Evolutionary conservation across 768 basidiomycete species (phyloP), one percentile per base, ranked within the genome.

Genomic region (Lyophyllum semitale): DNA sequence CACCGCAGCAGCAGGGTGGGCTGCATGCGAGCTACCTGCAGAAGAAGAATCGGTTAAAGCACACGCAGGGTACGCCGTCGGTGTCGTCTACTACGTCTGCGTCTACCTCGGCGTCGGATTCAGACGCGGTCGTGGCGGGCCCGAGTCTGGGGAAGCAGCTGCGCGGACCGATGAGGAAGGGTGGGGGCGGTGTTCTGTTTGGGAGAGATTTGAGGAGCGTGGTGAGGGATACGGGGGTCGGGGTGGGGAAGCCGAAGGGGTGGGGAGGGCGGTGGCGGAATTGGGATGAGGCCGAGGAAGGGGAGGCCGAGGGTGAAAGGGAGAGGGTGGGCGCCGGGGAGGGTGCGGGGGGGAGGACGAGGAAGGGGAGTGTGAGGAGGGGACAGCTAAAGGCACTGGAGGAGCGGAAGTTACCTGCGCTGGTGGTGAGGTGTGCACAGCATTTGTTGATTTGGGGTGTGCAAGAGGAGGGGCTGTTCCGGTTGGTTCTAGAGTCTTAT

Each of bases 401-500:
- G 65, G 68, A 66, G 47, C 75, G 84, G 41, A 70, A 71, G 62
- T 61, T 95, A 37, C 90, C 93, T 38, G 91, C 91, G 0, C 72
- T 95, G 22, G 84, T 93, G 25, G 84, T 89, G 47, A 77, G 93
- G 54, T 95, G 91, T 69, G 85, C 88, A 3, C 89, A 94, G 64
- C 92, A 94, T 72, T 65, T 94, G 52, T 71, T 90, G 65, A 73
- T 80, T 22, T 94, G 93, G 91, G 92, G 93, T 43, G 71, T 93
- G 12, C 84, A 90, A 66, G 92, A 94, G 68, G 91, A 93, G 68
- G 92, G 92, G 3, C 73, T 94, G 41, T 94, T 94, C 68, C 82
- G 91, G 92, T 90, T 63, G 62, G 85, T 71, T 52, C n/a, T 27
- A 41, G 7, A 8, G 54, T 44, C 40, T 22, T 35, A 11, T 40